Base-by-base conservation (phyloP, 176 grass and related monocot species). In the Raddia guianensis region DNA sequence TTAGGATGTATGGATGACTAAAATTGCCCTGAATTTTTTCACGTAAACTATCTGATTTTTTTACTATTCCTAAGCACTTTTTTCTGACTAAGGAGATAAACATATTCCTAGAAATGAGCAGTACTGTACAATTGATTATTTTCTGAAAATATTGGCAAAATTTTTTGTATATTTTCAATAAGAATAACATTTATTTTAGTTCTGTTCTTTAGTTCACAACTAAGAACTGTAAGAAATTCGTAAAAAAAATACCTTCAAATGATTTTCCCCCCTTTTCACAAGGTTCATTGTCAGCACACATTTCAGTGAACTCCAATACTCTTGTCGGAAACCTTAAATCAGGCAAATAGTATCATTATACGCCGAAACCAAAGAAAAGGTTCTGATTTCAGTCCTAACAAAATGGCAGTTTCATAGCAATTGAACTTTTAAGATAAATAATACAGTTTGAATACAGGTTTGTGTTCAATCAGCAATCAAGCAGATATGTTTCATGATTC, bases 201-300 rank as follows among this genome's bases (percentile, higher is more conserved):
- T 57, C 32, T 65, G 15, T 44, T 45, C 72, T 63, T 34, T 10
- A 20, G 49, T 56, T 21, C 5, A 46, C 53, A 70, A n/a, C 18
- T 46, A 27, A 56, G 5, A 20, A 5, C 2, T 9, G 6, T 49
- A 66, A 42, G 8, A 80, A 63, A 34, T 75, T 0, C 27, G 10
- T 45, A 34, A 18, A 73, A 37, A 44, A 40, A 32, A 73, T 43
- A 68, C 75, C 83, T 85, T 32, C 2, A 35, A 73, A 35, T 9
- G 48, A 11, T 34, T 47, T 37, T 18, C 8, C 72, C 18, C 21
- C 7, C 27, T 50, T 44, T 60, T n/a, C 45, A 8, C 1, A 48
- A 12, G 32, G 21, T 40, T 33, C 19, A 9, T 20, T 33, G 4
- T 80, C 58, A 0, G 57, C 3, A 5, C 18, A 8, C 58, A 80